These are phyloP conservation scores for Trapa bicornis DNA, from an alignment of 345 rosid genomes.

Conservation along the genomic window DNA sequence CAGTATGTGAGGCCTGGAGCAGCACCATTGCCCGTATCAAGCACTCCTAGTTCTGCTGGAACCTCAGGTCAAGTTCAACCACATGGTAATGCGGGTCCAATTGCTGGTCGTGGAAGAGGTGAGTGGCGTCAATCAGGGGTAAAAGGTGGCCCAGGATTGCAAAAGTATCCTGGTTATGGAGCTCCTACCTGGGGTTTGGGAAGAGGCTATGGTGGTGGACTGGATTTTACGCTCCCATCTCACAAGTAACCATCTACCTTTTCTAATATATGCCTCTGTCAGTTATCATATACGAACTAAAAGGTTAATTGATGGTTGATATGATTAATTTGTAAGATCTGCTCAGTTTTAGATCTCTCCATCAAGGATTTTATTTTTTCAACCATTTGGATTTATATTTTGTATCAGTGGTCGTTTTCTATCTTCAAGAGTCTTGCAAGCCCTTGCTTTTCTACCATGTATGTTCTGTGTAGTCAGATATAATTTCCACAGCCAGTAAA, in stretches of 20 bases:
- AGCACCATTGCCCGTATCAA: constrained; percentile 59
- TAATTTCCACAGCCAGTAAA: background rate
- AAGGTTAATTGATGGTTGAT: background rate
- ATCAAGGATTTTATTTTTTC: background rate
- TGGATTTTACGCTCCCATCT: constrained; percentile 94
- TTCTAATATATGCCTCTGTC: background rate
- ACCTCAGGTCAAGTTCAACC: constrained; percentile 77
- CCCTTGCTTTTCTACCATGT: background rate
- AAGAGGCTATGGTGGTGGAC: constrained; percentile 60
- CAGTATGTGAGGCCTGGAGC: constrained; percentile 99
- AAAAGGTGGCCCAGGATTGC: constrained; percentile 54
- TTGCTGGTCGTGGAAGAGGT: constrained; percentile 88
- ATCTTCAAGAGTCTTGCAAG: background rate
- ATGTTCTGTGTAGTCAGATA: background rate
- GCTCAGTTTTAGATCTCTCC: background rate
- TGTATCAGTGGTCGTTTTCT: background rate
- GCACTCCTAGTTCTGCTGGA: constrained; percentile 37
- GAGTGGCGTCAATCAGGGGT: constrained; percentile 81
- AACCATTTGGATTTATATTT: too few species aligned
- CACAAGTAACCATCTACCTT: constrained; percentile 59
- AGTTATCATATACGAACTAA: background rate
- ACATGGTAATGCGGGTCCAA: constrained; percentile 37
- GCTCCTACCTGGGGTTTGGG: constrained; percentile 63
- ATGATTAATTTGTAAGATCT: background rate
- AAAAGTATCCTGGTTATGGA: constrained; percentile 68